A percentile compares a stretch with the other conserved stretches of the same genome.
Conservation (phyloP, 164 flowering plant species). For the Magnolia changhungtana region DNA sequence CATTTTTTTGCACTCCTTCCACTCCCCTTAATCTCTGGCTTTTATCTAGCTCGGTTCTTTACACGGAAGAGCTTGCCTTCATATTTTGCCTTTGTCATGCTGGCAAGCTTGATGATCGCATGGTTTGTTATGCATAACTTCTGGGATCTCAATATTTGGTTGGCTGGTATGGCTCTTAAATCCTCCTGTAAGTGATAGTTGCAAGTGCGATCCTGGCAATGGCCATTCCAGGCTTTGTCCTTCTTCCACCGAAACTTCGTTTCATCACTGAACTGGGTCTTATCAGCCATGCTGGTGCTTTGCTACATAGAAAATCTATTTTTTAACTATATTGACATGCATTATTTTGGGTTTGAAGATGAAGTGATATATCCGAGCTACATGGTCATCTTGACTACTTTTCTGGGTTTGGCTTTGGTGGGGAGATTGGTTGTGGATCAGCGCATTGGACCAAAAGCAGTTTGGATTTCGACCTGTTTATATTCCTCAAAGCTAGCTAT, state of each 20-base stretch:
- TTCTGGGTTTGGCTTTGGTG: conserved; percentile 74
- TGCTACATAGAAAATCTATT: conserved; percentile 81
- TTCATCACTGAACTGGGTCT: conserved; percentile 73
- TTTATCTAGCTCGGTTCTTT: conserved; percentile 82
- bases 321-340: conserved; percentile 71
- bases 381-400: conserved; percentile 82
- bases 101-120: conserved; percentile 78
- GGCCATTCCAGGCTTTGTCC: conserved; percentile 85
- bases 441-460: conserved; percentile 74
- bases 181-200: conserved; percentile 86
- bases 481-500: conserved; percentile 81
- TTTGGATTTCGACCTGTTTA: conserved; percentile 82
- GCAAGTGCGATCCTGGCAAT: conserved; percentile 73
- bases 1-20: conserved; percentile 72
- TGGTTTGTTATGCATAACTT: conserved; percentile 95
- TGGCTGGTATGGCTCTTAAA: conserved; percentile 93
- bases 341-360: conserved; percentile 84
- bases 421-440: conserved; percentile 76
- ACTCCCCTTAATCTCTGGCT: conserved; percentile 78
- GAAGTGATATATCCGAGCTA: conserved; percentile 98
- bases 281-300: conserved; percentile 76
- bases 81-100: conserved; percentile 77
- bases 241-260: conserved; percentile 68
- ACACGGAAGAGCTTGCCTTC: conserved; percentile 83
- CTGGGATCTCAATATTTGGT: conserved; percentile 97